Base-by-base conservation (phyloP, 2,329 filamentous ascomycete species). In the Diaporthe australafricana region DNA sequence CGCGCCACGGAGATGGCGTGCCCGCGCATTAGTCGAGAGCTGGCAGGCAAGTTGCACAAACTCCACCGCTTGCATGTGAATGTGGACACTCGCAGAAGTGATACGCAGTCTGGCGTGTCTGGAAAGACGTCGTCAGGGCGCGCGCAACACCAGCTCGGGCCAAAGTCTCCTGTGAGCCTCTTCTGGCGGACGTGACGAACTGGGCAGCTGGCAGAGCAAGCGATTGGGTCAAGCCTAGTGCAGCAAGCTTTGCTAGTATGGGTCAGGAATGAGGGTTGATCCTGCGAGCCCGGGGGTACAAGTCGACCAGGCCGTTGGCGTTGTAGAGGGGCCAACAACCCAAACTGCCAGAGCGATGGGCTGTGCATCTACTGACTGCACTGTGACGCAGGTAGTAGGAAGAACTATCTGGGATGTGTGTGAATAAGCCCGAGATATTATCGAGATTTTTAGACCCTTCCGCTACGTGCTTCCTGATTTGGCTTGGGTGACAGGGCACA, bases 201-300 rank as follows among this genome's bases (percentile, higher is more conserved):
- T 35, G 42, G 20, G 42, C 38, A n/a, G 32, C 60, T 47, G 45
- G 42, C 7, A 35, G 60, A 25, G 27, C 27, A 5, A 30, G 45
- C 45, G 45, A 50, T 65, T 65, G 30, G 45, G 30, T 65, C 30
- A 65, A 65, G 30, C 45, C 45, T 65, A 65, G 48, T 25, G 60
- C 42, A 17, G 42, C 20, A 63, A 48, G n/a, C 45, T 38, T 50
- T 22, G 60, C 42, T 48, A 65, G 60, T 35, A 65, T 22, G 60
- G 60, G 45, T 17, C 35, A 38, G 60, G 42, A 65, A 38, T 50
- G 60, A 45, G n/a, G 60, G 45, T 50, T 65, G 42, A 65, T 65
- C 42, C 60, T 65, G 45, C 60, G 30, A 50, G 30, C n/a, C n/a
- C n/a, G 12, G n/a, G 6, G 27, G 38, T 25, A 50, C 60, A 30